phyloP scores from a whole-genome alignment of 2,329 filamentous ascomycete genomes.

The Fusarium mexicanum region DNA sequence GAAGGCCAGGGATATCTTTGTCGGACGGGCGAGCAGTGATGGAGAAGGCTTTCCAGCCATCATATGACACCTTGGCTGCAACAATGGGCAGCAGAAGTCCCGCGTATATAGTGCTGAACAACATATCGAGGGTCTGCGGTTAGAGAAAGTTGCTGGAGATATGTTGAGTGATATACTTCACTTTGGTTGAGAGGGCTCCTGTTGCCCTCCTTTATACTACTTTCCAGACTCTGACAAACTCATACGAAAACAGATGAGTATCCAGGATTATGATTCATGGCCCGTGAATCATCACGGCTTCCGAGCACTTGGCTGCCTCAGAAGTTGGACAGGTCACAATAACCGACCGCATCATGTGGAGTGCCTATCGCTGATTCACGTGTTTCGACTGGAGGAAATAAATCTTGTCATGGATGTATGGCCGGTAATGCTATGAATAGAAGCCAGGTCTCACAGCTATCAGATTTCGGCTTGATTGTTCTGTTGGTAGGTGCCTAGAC shows the following conservation, averaged over 20 bases:
- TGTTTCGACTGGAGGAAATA: neutral
- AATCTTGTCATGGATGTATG: neutral
- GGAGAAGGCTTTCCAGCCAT: constrained; percentile 42
- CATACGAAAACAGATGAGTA: no score
- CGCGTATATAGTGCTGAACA: neutral
- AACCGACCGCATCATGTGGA: neutral
- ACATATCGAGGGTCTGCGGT: neutral
- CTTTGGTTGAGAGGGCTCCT: neutral
- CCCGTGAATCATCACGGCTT: neutral
- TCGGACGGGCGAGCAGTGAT: constrained; percentile 32
- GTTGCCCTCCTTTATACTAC: neutral
- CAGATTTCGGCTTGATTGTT: neutral
- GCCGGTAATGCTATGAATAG: neutral
- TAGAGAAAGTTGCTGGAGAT: no score
- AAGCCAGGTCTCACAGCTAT: neutral
- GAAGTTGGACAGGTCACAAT: neutral
- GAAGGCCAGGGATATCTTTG: constrained; percentile 18
- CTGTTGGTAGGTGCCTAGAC: neutral
- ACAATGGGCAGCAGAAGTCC: constrained; percentile 23
- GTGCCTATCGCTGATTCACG: neutral
- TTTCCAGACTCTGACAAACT: neutral
- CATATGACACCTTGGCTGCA: constrained; percentile 34
- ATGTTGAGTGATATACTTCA: neutral
- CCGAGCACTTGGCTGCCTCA: no score
- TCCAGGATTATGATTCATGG: neutral